Base-by-base conservation (phyloP, 371 early-diverging fungal species). In the Gilbertella persicaria region DNA sequence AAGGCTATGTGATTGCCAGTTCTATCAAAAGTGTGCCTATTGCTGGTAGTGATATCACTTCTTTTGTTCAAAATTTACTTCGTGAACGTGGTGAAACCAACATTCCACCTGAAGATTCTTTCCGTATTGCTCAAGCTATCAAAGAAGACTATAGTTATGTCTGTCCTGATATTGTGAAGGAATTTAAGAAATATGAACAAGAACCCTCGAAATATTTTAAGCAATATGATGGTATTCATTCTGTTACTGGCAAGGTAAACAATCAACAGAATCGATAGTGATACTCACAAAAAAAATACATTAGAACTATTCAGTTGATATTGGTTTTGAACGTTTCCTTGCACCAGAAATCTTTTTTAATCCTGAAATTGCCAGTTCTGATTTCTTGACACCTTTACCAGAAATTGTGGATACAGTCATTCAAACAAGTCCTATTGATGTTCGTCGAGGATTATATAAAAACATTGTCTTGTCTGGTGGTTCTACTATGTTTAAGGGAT, bases 331-430 rank as follows among this genome's bases (percentile, higher is more conserved):
- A 64, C 93, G 97, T 53, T 98, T 98, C 84, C 79, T 98, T 61
- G 98, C 95, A 17, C 98, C 98, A 17, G 98, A 98, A 65, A 92
- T 97, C 75, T 98, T 98, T 77, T 98, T 98, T 79, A 97, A 95
- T 67, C 98, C 98, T 24, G 98, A 98, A 70, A 93, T 98, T 57
- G 92, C 91, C 35, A 90, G 89, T 78, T 89, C 94, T n/a, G 97
- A 96, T 64, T 98, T 95, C 66, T 72, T 95, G 62, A 96, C 95
- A 16, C 97, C 97, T 39, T 75, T 98, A 26, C 97, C 97, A 14
- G 93, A 94, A 43, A 91, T 95, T 25, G 95, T 98, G 16, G 98
- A 98, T 79, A 88, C 84, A 43, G 94, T 92, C 29, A 95, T 98
- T 55, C 98, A 98, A 69, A 87, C 87, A 43, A 93, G 95, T 58